phyloP scores from a whole-genome alignment of 2,329 filamentous ascomycete species.

The Cladosporium velox region DNA sequence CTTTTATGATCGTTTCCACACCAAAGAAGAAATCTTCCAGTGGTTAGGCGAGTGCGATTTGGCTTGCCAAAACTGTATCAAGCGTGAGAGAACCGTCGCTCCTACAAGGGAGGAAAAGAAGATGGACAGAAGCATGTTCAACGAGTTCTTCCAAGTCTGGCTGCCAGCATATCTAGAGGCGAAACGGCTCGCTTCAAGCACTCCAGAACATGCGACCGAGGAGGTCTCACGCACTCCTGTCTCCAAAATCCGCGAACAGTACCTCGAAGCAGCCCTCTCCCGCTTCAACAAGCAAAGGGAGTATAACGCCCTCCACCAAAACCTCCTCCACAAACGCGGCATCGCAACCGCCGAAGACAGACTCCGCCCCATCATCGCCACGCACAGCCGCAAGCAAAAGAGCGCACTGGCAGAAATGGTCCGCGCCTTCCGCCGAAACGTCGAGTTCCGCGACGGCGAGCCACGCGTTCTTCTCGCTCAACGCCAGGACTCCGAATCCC shows the following conservation, averaged over 20 bases:
- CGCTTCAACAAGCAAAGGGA: constrained; percentile 31
- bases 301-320: constrained; percentile 25
- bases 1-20: constrained; percentile 60
- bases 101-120: constrained; percentile 45
- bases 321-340: constrained; percentile 25
- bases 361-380: constrained; percentile 27
- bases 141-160: constrained; percentile 63
- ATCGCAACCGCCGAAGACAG: constrained; percentile 29
- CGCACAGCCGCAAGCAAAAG: constrained; percentile 25
- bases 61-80: constrained; percentile 47
- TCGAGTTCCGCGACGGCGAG: constrained; percentile 23
- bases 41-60: constrained; percentile 62
- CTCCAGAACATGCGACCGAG: not conserved
- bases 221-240: not conserved
- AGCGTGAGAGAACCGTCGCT: constrained; percentile 23
- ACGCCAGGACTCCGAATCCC: constrained; percentile 29
- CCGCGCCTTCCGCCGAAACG: constrained; percentile 33
- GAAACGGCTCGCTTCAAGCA: not conserved
- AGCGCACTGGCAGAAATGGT: constrained; percentile 32
- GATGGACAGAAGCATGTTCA: constrained; percentile 58
- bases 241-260: constrained; percentile 44
- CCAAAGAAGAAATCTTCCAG: constrained; percentile 59
- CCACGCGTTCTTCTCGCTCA: constrained; percentile 23
- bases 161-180: constrained; percentile 54
- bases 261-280: constrained; percentile 50